Conservation (phyloP, 176 grass and related monocot genomes). For the Pontederia crassipes region DNA sequence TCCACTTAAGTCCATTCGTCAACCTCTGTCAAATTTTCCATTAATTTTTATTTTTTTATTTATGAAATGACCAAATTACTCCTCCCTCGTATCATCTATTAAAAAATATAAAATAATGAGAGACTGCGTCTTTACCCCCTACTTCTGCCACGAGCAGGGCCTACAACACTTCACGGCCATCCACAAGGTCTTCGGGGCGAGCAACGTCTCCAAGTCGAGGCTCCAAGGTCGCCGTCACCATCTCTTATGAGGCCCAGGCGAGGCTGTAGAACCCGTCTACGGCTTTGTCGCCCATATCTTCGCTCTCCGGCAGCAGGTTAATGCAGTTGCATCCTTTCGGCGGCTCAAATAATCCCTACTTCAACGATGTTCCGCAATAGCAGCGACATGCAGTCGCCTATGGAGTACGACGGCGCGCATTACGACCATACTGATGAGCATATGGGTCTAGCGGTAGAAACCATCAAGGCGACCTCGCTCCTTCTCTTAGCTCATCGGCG, state of each 20-base stretch:
- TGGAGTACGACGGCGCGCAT: not conserved
- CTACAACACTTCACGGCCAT: constrained; percentile 80
- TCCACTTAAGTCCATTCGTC: too few relatives aligned
- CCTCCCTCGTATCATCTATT: too few relatives aligned
- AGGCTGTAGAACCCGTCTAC: constrained; percentile 85
- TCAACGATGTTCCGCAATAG: too few relatives aligned
- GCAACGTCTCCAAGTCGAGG: constrained; percentile 90
- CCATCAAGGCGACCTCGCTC: too few relatives aligned
- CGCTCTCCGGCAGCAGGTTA: constrained; percentile 86
- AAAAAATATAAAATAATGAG: too few relatives aligned
- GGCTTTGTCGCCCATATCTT: constrained; percentile 97
- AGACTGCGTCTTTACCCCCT: constrained; percentile 86
- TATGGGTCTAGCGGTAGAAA: not conserved
- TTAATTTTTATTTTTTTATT: too few relatives aligned
- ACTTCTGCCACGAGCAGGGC: constrained; percentile 96
- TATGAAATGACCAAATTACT: too few relatives aligned
- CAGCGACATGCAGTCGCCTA: too few relatives aligned
- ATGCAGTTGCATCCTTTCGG: too few relatives aligned
- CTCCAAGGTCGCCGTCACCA: constrained; percentile 77
- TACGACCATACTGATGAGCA: not conserved
- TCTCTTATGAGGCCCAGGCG: constrained; percentile 92
- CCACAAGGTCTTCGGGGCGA: constrained; percentile 96
- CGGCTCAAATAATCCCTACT: too few relatives aligned
- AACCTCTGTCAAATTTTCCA: too few relatives aligned
- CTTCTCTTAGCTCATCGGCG: too few relatives aligned